phyloP scores from a whole-genome alignment of 139 green algal species.

The Chlorella sorokiniana region DNA sequence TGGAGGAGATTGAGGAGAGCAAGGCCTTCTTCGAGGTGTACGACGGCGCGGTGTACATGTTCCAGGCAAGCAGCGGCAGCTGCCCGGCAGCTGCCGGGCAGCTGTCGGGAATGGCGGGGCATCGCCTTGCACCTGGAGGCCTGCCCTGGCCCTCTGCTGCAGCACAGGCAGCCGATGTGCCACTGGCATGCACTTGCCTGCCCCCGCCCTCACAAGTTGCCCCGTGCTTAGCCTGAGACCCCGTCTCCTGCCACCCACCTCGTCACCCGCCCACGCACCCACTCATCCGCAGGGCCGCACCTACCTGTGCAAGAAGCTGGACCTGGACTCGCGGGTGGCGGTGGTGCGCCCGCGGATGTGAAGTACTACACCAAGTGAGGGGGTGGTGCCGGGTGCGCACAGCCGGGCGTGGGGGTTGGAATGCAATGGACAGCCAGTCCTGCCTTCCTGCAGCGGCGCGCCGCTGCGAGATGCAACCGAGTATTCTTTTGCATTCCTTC shows the following conservation, averaged over 20 bases:
- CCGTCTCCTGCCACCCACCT: neutral
- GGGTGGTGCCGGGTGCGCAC: neutral
- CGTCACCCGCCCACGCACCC: neutral
- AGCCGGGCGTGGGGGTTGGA: neutral
- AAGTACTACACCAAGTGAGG: slow-evolving; percentile 88
- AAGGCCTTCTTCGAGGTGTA: slow-evolving; percentile 92
- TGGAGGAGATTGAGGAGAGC: slow-evolving; percentile 88
- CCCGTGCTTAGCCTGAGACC: too few relatives aligned
- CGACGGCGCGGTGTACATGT: slow-evolving; percentile 92
- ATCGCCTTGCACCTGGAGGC: too few relatives aligned
- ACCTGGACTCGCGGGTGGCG: slow-evolving; percentile 75
- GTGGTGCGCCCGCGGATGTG: slow-evolving; percentile 76
- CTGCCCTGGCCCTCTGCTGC: too few relatives aligned
- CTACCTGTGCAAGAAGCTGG: slow-evolving; percentile 87
- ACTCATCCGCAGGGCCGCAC: slow-evolving; percentile 82
- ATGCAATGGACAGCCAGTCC: too few relatives aligned
- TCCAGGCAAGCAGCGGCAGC: too few relatives aligned
- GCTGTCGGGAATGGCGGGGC: too few relatives aligned
- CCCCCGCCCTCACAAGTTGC: too few relatives aligned
- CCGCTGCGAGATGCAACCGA: neutral
- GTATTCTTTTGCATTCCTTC: neutral
- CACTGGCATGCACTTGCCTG: too few relatives aligned
- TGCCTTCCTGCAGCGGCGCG: too few relatives aligned
- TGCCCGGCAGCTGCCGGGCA: too few relatives aligned
- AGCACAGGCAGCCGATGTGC: too few relatives aligned